Evolutionary conservation across 345 rosid species (phyloP), one percentile per base, ranked within the genome.

Genomic region (Gossypium herbaceum): DNA sequence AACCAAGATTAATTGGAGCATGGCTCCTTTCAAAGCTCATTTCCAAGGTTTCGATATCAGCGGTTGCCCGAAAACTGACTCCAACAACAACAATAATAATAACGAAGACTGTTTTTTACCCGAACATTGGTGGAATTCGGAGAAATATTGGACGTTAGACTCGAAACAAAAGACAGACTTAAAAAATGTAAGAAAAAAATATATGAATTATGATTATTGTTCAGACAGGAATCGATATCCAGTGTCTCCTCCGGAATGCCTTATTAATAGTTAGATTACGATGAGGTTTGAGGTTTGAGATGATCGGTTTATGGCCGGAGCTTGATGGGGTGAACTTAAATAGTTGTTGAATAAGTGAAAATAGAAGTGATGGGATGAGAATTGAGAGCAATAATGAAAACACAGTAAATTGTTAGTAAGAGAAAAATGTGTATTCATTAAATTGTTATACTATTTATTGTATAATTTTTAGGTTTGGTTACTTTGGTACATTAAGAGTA

Each of bases 121-220:
- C 0, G 57, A 61, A 9, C 84, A 85, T 62, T 87, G 93, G 97
- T 90, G 98, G 97, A 91, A 91, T 74, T 2, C 45, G 2, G 11
- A 39, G 55, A 80, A 79, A 9, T 81, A 64, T 7, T 77, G 87
- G 90, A 24, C 60, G 3, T 34, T 87, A 51, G 61, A 77, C 48
- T 5, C 75, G 1, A 15, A 12, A 11, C 82, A 79, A 11, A 73
- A 74, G 11, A 50, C 6, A 11, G 34, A 70, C 7, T 80, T 83
- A 29, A 62, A 74, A 47, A 22, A 79, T 43, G 82, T 80, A 29
- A 81, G 72, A 13, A 78, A 58, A 4, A 74, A 71, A 3, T 84
- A 54, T 61, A 34, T 85, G 50, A 73, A 9, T 47, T 89, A 87
- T 61, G 88, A 89, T 69, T 84, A 89, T 39, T 47, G 58, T 25